Percentiles rank a stretch among this genome's conserved stretches.
phyloP scores from a whole-genome alignment of 345 rosid genomes.

The Excoecaria agallocha region DNA sequence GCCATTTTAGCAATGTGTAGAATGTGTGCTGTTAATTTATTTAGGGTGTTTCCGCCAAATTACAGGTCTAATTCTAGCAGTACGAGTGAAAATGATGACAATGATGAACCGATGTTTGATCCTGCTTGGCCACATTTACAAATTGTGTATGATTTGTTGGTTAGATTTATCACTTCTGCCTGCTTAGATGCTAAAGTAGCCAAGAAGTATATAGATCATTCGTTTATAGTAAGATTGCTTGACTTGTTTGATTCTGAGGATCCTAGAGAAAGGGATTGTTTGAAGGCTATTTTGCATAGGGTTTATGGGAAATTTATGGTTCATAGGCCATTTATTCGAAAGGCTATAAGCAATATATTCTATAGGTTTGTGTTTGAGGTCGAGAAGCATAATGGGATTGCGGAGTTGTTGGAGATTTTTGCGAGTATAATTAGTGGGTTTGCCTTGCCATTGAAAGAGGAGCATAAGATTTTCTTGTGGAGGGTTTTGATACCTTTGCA shows the following conservation, averaged over 20 bases:
- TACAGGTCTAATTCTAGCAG: constrained; percentile 38
- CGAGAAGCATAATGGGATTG: constrained; percentile 77
- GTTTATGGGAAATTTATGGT: constrained; percentile 87
- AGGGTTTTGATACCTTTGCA: constrained; percentile 82
- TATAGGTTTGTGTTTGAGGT: constrained; percentile 73
- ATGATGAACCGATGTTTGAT: constrained; percentile 72
- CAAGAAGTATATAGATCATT: constrained; percentile 76
- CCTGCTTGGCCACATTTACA: constrained; percentile 93
- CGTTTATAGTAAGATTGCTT: constrained; percentile 70
- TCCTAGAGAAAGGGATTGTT: constrained; percentile 79
- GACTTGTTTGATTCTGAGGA: constrained; percentile 83
- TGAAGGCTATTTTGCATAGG: constrained; percentile 71
- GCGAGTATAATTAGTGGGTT: constrained; percentile 85
- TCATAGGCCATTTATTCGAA: constrained; percentile 79
- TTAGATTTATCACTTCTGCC: constrained; percentile 65
- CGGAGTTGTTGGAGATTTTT: constrained; percentile 77
- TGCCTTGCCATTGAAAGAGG: constrained; percentile 85
- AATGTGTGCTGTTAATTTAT: constrained; percentile 81
- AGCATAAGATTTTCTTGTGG: constrained; percentile 82
- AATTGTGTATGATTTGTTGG: constrained; percentile 73
- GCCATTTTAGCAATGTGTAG: constrained; percentile 76
- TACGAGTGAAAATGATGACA: constrained; percentile 53
- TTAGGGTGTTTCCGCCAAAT: constrained; percentile 72
- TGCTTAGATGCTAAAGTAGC: constrained; percentile 74
- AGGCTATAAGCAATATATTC: constrained; percentile 69